A percentile compares a stretch with the other conserved stretches of the same genome.
These are phyloP conservation scores for Cladosporium oxysporum DNA, from an alignment of 2,329 filamentous ascomycete species.

Conservation along the genomic window DNA sequence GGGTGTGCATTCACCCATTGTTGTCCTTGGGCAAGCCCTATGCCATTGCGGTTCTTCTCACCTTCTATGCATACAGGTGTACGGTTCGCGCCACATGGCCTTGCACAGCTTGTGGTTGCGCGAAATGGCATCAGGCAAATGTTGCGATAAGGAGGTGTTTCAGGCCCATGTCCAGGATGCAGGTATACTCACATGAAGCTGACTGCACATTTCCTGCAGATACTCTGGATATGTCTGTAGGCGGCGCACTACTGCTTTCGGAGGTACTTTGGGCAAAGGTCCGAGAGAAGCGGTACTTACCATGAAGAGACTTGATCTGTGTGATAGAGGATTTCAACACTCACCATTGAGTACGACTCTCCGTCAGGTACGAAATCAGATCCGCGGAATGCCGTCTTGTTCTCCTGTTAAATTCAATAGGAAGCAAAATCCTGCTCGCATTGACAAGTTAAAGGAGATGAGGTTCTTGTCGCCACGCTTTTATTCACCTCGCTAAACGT, in stretches of 20 bases:
- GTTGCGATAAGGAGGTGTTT: not conserved
- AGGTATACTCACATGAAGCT: not conserved
- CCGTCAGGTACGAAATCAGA: not conserved
- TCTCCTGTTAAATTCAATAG: not conserved
- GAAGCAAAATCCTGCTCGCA: not conserved
- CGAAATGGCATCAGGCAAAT: not conserved
- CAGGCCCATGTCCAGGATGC: not conserved
- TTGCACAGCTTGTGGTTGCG: not conserved
- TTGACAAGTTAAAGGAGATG: slow-evolving; percentile 4
- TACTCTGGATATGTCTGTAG: not conserved
- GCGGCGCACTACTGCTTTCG: not conserved
- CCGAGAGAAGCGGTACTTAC: not conserved
- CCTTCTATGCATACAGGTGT: not conserved
- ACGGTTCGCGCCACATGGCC: not conserved
- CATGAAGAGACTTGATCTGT: not conserved
- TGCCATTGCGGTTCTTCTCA: not conserved
- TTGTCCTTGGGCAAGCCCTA: not conserved
- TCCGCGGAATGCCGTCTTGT: not conserved
- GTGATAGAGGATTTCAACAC: not conserved
- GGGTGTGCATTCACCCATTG: not conserved
- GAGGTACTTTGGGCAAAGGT: not conserved
- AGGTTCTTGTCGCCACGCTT: not conserved
- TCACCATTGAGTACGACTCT: not conserved
- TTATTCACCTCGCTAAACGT: not conserved
- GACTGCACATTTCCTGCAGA: not conserved